Base-by-base conservation (phyloP, 129 eudicot species). In the Erigeron canadensis region DNA sequence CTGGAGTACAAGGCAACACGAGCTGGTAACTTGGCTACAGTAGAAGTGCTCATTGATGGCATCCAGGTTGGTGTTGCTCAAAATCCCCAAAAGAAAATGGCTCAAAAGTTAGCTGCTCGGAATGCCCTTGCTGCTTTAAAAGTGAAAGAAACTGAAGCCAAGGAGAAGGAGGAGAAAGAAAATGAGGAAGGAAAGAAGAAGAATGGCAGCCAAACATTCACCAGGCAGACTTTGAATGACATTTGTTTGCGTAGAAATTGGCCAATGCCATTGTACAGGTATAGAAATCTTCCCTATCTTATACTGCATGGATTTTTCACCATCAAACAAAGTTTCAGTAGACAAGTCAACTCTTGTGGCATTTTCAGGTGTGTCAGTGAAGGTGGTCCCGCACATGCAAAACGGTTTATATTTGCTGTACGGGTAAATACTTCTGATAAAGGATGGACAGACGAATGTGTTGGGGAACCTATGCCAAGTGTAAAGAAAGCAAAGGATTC, bases 401-500 rank as follows among this genome's bases (percentile, higher is more conserved):
- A 86, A 79, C 86, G 87, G 74, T 94, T 94, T 77, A 88, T 91
- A 40, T 94, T 89, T 69, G 86, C 88, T 0, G 99, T 94, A 15
- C 86, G 99, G 1, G 97, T 94, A 1, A 94, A 94, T 73, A 94
- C 97, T 40, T 82, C 87, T 8, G 97, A 90, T 71, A 87, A 65
- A 80, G 99, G 99, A 58, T 94, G 96, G 97, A 94, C 99, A 1
- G 97, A 90, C 51, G 99, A 94, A 80, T 94, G 99, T 63, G 65
- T 94, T 3, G 99, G 99, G 53, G 97, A 94, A 74, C 91, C 99
- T 15, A 94, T 94, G 99, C 97, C 99, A 7, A 94, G 97, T 84
- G 99, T 94, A 55, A 94, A 94, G 89, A 94, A 94, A 85, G 99
- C 99, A n/a, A 94, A 90, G 76, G 97, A 94, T 80, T 94, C 99